These are phyloP conservation scores for Ceratocystis smalleyi DNA, from an alignment of 2,329 filamentous ascomycete species.

Conservation along the genomic window DNA sequence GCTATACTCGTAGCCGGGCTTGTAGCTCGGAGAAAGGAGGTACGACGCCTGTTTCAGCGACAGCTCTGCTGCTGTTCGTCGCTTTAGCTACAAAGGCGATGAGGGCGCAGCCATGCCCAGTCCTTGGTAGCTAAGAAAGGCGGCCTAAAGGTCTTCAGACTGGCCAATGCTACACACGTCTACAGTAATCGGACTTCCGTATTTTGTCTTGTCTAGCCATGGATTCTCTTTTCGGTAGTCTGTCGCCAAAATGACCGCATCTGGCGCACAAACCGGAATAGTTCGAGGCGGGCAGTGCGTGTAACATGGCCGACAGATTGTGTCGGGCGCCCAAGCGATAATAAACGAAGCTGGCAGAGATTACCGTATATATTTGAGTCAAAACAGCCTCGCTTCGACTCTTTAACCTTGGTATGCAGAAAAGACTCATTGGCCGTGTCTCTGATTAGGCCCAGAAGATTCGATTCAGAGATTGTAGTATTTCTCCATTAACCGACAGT, in stretches of 20 bases:
- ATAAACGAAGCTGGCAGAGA: neutral
- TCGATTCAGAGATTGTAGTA: slow-evolving; percentile 34
- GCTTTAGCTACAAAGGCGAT: too few relatives aligned
- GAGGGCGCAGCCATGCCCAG: slow-evolving; percentile 26
- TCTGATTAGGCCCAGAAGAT: slow-evolving; percentile 28
- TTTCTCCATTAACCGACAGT: slow-evolving; percentile 29
- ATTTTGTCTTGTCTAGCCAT: slow-evolving; percentile 26
- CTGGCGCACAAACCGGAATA: slow-evolving; percentile 22
- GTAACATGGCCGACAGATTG: neutral
- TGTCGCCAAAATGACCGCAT: slow-evolving; percentile 33
- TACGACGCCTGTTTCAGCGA: slow-evolving; percentile 26
- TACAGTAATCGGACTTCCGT: slow-evolving; percentile 31
- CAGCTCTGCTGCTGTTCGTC: neutral
- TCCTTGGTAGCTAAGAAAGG: slow-evolving; percentile 34
- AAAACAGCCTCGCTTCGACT: slow-evolving; percentile 25
- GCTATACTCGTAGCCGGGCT: slow-evolving; percentile 32
- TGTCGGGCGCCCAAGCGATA: neutral
- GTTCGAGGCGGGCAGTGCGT: neutral
- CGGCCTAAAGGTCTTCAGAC: slow-evolving; percentile 25
- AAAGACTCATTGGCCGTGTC: slow-evolving; percentile 32
- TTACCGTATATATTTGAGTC: slow-evolving; percentile 23
- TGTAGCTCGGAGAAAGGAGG: slow-evolving; percentile 35
- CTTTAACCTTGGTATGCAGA: slow-evolving; percentile 34
- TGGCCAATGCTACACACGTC: slow-evolving; percentile 40
- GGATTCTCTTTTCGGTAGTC: slow-evolving; percentile 30